These are phyloP conservation scores for Luzula sylvatica DNA, from an alignment of 176 grass and related monocot genomes.

Conservation along the genomic window DNA sequence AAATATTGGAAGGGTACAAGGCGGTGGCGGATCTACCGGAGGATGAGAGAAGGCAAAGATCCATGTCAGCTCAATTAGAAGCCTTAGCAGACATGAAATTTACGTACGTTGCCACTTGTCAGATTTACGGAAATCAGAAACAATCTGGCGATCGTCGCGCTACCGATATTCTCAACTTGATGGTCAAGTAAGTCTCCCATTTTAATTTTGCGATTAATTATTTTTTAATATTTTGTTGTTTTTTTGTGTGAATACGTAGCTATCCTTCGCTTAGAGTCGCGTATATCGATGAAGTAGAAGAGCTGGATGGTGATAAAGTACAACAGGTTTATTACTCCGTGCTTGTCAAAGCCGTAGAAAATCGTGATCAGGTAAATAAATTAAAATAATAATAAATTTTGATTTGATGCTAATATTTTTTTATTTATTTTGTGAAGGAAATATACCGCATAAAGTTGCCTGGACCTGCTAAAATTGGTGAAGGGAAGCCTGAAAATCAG, in stretches of 20 bases:
- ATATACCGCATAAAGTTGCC: slow-evolving; percentile 98
- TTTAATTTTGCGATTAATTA: neutral
- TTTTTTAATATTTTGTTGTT: slow-evolving; percentile 10
- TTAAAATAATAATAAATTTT: slow-evolving; percentile 15
- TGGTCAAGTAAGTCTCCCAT: slow-evolving; percentile 62
- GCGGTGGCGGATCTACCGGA: slow-evolving; percentile 45
- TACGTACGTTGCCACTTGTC: slow-evolving; percentile 79
- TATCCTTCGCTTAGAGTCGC: slow-evolving; percentile 83
- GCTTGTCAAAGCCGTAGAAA: slow-evolving; percentile 88
- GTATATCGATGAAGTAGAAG: slow-evolving; percentile 98
- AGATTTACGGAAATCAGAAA: slow-evolving; percentile 96
- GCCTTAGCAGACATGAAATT: slow-evolving; percentile 89
- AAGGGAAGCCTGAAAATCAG: slow-evolving; percentile 97
- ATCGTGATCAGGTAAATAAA: slow-evolving; percentile 73
- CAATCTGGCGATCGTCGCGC: slow-evolving; percentile 88
- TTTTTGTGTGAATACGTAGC: slow-evolving; percentile 35
- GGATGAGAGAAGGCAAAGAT: slow-evolving; percentile 71
- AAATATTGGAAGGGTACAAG: slow-evolving; percentile 89
- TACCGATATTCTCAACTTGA: slow-evolving; percentile 96
- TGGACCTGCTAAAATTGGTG: slow-evolving; percentile 78
- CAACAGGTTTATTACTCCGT: slow-evolving; percentile 91
- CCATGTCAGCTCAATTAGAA: slow-evolving; percentile 63
- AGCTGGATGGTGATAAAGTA: slow-evolving; percentile 71
- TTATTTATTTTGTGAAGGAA: slow-evolving; percentile 52
- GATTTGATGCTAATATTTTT: slow-evolving; percentile 22